Evolutionary conservation across 73 alveolate genomes (phyloP).

Genomic region (Blepharisma stoltei): DNA sequence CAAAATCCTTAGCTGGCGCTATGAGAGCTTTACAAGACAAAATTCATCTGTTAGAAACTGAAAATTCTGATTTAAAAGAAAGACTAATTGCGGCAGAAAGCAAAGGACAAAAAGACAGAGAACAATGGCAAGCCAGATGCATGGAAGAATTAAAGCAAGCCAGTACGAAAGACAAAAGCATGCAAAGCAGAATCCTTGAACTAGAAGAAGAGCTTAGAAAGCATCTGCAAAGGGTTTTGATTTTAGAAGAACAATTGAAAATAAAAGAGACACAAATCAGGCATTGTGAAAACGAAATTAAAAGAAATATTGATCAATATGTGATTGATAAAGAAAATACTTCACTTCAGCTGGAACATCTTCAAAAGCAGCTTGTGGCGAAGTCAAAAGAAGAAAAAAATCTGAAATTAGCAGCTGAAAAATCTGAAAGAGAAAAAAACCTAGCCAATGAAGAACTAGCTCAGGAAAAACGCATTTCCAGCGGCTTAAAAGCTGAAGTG

Average conservation of each 20-base stretch:
- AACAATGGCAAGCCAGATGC: neutral
- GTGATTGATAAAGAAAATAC: neutral
- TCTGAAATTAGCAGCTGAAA: neutral
- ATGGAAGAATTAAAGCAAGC: neutral
- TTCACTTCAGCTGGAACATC: neutral
- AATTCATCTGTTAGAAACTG: neutral
- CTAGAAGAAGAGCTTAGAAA: neutral
- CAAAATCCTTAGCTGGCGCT: neutral
- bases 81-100: neutral
- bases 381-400: neutral
- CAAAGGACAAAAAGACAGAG: neutral
- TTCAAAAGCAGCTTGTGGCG: neutral
- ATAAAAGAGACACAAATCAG: constrained; percentile 21
- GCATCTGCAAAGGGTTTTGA: neutral
- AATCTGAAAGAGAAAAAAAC: neutral
- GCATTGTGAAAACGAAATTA: neutral
- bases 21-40: neutral
- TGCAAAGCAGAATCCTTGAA: neutral
- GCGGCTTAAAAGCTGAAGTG: constrained; percentile 19
- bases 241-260: constrained; percentile 8
- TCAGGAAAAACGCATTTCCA: neutral
- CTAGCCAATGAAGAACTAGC: constrained; percentile 5
- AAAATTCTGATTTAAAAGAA: neutral
- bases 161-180: neutral
- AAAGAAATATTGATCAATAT: constrained; percentile 17